Percentiles rank a stretch among this genome's conserved stretches.
Evolutionary conservation across 805 yeast genomes (phyloP).

Genomic region (Metschnikowia colocasiae): DNA sequence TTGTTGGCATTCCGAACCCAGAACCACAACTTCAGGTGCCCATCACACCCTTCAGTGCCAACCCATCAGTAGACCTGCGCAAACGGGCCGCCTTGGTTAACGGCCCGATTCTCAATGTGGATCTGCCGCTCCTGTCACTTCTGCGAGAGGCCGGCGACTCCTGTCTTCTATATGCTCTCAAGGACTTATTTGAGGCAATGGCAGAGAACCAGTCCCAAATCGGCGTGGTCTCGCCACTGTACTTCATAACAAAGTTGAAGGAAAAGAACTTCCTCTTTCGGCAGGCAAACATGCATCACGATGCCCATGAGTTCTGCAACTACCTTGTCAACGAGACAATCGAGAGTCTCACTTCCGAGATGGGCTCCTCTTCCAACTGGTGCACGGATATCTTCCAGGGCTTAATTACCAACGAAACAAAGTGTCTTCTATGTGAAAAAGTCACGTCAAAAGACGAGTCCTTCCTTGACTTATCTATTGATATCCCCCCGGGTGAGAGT

Average conservation of each 20-base stretch:
- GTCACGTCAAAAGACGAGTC: slow-evolving; percentile 78
- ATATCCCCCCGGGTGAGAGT: slow-evolving; percentile 60
- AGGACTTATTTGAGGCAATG: slow-evolving; percentile 83
- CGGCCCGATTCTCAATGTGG: slow-evolving; percentile 85
- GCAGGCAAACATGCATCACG: slow-evolving; percentile 89
- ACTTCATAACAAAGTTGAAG: slow-evolving; percentile 71
- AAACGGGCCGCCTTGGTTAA: slow-evolving; percentile 71
- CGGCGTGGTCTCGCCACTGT: slow-evolving; percentile 83
- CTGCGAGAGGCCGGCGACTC: slow-evolving; percentile 31
- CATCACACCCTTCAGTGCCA: slow-evolving; percentile 37
- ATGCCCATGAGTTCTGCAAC: slow-evolving; percentile 95
- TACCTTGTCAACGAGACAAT: slow-evolving; percentile 67
- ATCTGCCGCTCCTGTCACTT: slow-evolving; percentile 50
- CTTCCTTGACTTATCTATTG: slow-evolving; percentile 83
- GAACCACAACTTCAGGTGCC: slow-evolving; percentile 33
- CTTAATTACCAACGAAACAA: slow-evolving; percentile 76
- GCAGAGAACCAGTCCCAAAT: slow-evolving; percentile 61
- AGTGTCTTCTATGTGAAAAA: slow-evolving; percentile 85
- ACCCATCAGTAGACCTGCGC: slow-evolving; percentile 61
- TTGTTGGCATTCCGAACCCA: slow-evolving; percentile 42
- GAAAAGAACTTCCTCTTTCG: slow-evolving; percentile 81
- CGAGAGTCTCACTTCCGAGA: slow-evolving; percentile 51
- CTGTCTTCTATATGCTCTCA: slow-evolving; percentile 54
- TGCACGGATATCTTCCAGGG: slow-evolving; percentile 81
- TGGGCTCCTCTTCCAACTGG: slow-evolving; percentile 38